phyloP scores from a whole-genome alignment of 768 basidiomycete genomes.

The Pisolithus orientalis region DNA sequence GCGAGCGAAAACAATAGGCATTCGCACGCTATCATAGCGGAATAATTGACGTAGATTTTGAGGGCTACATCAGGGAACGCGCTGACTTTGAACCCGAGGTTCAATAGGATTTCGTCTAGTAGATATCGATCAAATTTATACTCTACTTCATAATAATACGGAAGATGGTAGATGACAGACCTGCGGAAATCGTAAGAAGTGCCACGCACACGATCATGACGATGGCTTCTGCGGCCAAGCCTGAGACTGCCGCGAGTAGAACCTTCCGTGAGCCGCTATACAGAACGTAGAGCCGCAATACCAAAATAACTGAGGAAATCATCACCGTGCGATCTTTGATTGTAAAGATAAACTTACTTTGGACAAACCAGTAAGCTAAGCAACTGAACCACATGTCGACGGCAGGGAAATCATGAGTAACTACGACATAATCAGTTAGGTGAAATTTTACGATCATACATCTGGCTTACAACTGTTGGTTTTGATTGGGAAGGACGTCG shows the following conservation, averaged over 20 bases:
- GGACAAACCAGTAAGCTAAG: background rate
- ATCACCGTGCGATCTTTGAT: too few species aligned
- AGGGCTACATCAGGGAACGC: background rate
- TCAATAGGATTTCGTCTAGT: background rate
- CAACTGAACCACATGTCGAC: background rate
- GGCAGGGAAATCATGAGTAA: background rate
- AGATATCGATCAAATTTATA: background rate
- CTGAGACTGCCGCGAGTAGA: background rate
- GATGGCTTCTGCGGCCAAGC: background rate
- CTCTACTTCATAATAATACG: background rate
- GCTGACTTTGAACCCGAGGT: background rate
- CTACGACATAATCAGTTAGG: background rate
- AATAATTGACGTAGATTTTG: background rate
- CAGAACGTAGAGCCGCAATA: background rate
- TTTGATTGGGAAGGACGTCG: too few species aligned
- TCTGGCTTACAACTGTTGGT: too few species aligned
- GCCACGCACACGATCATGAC: background rate
- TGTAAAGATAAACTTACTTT: background rate
- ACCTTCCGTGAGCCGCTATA: background rate
- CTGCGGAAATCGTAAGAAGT: background rate
- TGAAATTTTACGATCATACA: background rate
- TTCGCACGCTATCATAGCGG: background rate
- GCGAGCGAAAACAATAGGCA: background rate
- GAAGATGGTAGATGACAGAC: background rate
- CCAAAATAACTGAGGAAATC: background rate